Evolutionary conservation across 163 green algal species (phyloP), one percentile per base, ranked within the genome.

Genomic region (Chlamydomonas reinhardtii): DNA sequence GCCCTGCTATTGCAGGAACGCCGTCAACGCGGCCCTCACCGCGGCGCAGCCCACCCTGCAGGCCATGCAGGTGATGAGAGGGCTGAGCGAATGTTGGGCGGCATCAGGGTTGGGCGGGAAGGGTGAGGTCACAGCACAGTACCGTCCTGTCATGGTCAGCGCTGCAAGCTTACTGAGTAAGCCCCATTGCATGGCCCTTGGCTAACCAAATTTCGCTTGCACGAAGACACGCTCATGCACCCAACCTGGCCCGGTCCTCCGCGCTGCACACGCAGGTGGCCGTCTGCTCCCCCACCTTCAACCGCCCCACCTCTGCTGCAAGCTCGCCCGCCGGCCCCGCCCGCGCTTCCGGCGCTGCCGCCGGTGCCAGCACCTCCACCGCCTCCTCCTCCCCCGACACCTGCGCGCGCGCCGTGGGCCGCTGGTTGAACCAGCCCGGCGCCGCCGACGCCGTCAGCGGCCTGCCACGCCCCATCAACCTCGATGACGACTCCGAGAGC

Each of bases 1-100:
- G n/a, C n/a, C n/a, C n/a, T n/a, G n/a, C n/a, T n/a, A n/a, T n/a
- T 54, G 20, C 52, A 77, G 68, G 32, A 85, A 59, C 69, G 66
- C 56, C 16, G 16, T 85, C 4, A 35, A 8, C 48, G 52, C 68
- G 27, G 66, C 77, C 6, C 29, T 85, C 24, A 19, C 73, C 37
- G 79, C 68, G 3, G 79, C 79, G 4, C 48, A 85, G 79, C 79
- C 79, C 65, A 68, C 77, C 35, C 77, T 85, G 79, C 37, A 48
- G 19, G 79, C 79, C 66, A 77, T 85, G 48, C 48, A 56, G 48
- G 48, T 56, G 48, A 56, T n/a, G n/a, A n/a, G n/a, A n/a, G n/a
- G n/a, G n/a, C n/a, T n/a, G n/a, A n/a, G n/a, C n/a, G n/a, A n/a
- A n/a, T n/a, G n/a, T n/a, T n/a, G n/a, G n/a, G n/a, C n/a, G n/a